Evolutionary conservation across 164 flowering plant genomes (phyloP).

Genomic region (Euptelea pleiosperma): DNA sequence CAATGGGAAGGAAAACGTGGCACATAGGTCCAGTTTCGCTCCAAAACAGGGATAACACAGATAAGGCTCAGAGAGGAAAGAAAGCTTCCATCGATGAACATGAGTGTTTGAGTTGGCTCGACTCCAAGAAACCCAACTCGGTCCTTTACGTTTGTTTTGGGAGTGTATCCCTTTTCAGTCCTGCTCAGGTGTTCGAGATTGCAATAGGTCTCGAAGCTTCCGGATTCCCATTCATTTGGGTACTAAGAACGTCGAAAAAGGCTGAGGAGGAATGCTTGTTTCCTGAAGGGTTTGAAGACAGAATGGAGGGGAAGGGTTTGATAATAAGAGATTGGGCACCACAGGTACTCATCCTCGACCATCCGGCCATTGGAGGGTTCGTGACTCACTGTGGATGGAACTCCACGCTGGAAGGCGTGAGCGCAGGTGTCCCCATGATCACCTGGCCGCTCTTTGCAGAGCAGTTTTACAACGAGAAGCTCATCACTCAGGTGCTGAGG

Average conservation of each 20-base stretch:
- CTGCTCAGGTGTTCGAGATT: slow-evolving; percentile 13
- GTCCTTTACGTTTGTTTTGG: slow-evolving; percentile 19
- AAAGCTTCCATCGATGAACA: slow-evolving; percentile 8
- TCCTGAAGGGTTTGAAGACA: slow-evolving; percentile 28
- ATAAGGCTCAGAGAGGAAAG: slow-evolving; percentile 22
- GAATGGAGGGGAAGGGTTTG: slow-evolving; percentile 25
- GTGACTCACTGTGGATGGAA: slow-evolving; percentile 27
- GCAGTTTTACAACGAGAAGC: slow-evolving; percentile 47
- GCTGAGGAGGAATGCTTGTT: slow-evolving; percentile 9
- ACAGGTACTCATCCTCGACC: slow-evolving; percentile 30
- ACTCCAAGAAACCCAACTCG: slow-evolving; percentile 15
- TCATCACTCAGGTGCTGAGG: slow-evolving; percentile 29
- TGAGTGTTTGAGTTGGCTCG: slow-evolving; percentile 22
- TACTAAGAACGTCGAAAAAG: slow-evolving; percentile 6
- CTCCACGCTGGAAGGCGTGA: slow-evolving; percentile 41
- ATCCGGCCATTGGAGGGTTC: slow-evolving; percentile 33
- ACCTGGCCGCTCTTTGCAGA: slow-evolving; percentile 57
- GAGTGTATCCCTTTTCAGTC: slow-evolving; percentile 2
- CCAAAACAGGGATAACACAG: slow-evolving; percentile 12
- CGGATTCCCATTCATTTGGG: slow-evolving; percentile 19
- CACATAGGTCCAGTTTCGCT: slow-evolving; percentile 49
- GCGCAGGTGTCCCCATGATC: slow-evolving; percentile 41
- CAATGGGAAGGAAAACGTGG: slow-evolving; percentile 28
- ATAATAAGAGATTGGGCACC: slow-evolving; percentile 45
- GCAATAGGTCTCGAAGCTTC: slow-evolving; percentile 19